Base-by-base conservation (phyloP, 169 alveolate species). In the Plasmodium berghei region DNA sequence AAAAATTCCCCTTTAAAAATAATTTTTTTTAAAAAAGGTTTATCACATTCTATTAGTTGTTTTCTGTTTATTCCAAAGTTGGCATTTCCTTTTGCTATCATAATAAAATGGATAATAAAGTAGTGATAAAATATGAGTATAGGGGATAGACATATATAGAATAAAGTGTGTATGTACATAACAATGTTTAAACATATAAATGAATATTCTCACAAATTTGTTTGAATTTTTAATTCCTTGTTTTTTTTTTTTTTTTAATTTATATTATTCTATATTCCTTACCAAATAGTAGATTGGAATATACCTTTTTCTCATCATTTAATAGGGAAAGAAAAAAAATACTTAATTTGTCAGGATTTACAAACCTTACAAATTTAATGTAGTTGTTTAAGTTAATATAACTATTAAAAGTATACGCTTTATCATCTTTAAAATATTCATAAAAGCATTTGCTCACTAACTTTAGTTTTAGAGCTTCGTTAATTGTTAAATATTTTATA, bases 401-500 rank as follows among this genome's bases (percentile, higher is more conserved):
- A 18, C 40, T 67, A 28, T 62, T 74, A 18, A 48, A 54, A n/a
- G 10, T 22, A 62, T 61, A 74, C 8, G 73, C 88, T 10, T 74
- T 74, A 16, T 74, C 88, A 46, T 62, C 88, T n/a, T 74, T 74
- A 24, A 74, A 46, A 40, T 74, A 62, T 42, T 74, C 88, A 63
- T 26, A 46, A 54, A 74, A 61, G 20, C 48, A 18, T 54, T 54
- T 74, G 56, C 73, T 61, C 22, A 74, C 75, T n/a, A 62, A 26
- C 16, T 61, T 74, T 26, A 74, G 48, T 62, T 74, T 74, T 55
- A 74, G 64, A 5, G 75, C 18, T 66, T 74, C 88, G 42, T 74
- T 74, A 6, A 74, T 22, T 24, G 88, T 61, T 46, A 74, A 74
- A 61, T 45, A 74, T 74, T 74, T 74, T 26, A 34, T 62, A 14